Conservation (phyloP, 2,329 filamentous ascomycete genomes). For the Paecilomyces dactylethromorphus region DNA sequence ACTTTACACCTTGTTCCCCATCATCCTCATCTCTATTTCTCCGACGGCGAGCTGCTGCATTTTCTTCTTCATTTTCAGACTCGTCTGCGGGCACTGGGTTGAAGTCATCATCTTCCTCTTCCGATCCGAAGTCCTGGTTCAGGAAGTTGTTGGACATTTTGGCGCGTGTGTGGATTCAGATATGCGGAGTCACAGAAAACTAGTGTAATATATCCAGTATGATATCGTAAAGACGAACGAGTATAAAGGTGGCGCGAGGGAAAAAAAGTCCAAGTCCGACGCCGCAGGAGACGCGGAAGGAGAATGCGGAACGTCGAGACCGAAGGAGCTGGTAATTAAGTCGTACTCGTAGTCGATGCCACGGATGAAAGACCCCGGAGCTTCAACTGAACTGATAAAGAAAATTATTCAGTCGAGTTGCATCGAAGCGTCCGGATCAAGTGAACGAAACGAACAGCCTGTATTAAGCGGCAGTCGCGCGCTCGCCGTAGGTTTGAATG, state of each 20-base stretch:
- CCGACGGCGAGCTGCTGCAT: conserved; percentile 30
- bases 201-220: background rate
- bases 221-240: background rate
- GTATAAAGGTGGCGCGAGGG: background rate
- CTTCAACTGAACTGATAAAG: background rate
- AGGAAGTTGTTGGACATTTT: conserved; percentile 39
- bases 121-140: conserved; percentile 48
- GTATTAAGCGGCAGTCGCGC: background rate
- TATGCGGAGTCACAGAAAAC: background rate
- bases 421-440: background rate
- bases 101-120: conserved; percentile 79
- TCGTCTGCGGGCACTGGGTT: conserved; percentile 70
- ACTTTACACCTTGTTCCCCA: conserved; percentile 23
- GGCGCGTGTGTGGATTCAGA: background rate
- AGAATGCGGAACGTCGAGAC: background rate
- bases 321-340: background rate
- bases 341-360: background rate
- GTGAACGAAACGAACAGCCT: background rate
- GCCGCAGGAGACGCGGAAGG: background rate
- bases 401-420: background rate
- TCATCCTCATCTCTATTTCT: conserved; percentile 42
- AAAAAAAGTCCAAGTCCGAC: background rate
- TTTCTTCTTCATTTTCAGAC: conserved; percentile 59
- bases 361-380: background rate
- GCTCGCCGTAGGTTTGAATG: background rate